Percentiles rank a stretch among this genome's conserved stretches.
Evolutionary conservation across 2,329 filamentous ascomycete species (phyloP).

Genomic region (Didymella keratinophila): DNA sequence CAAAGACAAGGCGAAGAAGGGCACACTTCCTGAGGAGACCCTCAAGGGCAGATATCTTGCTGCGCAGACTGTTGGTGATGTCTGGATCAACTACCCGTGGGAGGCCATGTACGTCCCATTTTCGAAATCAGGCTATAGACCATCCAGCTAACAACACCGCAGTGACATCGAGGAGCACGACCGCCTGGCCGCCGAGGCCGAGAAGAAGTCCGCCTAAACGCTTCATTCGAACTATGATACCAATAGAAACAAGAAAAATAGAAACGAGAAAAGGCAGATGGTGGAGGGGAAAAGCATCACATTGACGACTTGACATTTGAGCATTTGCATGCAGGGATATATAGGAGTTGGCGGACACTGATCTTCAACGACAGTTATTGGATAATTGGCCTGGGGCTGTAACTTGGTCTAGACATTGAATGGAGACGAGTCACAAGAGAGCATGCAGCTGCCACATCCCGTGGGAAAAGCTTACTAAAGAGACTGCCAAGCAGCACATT

Average conservation of each 20-base stretch:
- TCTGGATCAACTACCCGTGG: conserved; percentile 99
- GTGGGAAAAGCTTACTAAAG: no score
- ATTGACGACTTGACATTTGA: conserved; percentile 23
- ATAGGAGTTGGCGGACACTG: conserved; percentile 23
- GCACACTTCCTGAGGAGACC: conserved; percentile 79
- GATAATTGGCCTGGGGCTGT: conserved; percentile 2
- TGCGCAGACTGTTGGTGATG: conserved; percentile 86
- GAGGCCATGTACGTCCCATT: conserved; percentile 72
- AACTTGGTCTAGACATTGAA: conserved; percentile 6
- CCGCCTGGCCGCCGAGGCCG: conserved; percentile 63
- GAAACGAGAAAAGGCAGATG: not conserved
- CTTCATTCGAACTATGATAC: not conserved
- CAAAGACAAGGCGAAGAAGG: conserved; percentile 98
- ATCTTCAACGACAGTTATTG: conserved; percentile 20
- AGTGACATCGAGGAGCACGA: conserved; percentile 94
- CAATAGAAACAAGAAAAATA: not conserved
- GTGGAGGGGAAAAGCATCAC: conserved; percentile 10
- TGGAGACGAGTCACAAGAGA: not conserved
- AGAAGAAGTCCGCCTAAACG: conserved; percentile 24
- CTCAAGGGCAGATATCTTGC: conserved; percentile 80
- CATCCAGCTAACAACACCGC: conserved; percentile 31
- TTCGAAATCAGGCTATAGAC: not conserved
- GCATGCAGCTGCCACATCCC: no score
- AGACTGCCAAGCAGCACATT: no score
- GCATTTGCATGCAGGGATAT: conserved; percentile 23